A percentile compares a stretch with the other conserved stretches of the same genome.
These are phyloP conservation scores for Phytophthora constricta DNA, from an alignment of 352 stramenopile genomes.

Conservation along the genomic window DNA sequence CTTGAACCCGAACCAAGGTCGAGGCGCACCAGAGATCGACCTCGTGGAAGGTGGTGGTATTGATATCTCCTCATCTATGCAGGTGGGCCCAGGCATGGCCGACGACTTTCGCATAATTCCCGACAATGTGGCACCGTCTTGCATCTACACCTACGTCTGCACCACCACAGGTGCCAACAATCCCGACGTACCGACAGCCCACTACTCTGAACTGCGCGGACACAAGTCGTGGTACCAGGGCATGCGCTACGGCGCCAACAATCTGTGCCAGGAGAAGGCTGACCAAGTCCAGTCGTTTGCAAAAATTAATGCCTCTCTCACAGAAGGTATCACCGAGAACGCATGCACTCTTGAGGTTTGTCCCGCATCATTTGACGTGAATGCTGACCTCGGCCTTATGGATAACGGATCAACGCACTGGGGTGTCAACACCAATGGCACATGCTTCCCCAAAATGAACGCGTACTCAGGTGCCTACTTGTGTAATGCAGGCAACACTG, in stretches of 20 bases:
- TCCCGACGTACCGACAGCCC: neutral
- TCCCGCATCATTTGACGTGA: neutral
- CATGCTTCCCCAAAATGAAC: slow-evolving; percentile 1
- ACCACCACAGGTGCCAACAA: neutral
- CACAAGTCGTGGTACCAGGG: neutral
- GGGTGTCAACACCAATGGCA: neutral
- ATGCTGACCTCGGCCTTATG: neutral
- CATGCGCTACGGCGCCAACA: neutral
- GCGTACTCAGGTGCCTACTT: neutral
- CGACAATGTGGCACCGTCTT: neutral
- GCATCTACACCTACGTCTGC: neutral
- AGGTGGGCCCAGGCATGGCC: neutral
- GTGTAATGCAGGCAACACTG: neutral
- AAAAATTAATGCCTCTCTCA: neutral
- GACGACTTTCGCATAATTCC: neutral
- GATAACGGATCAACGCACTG: neutral
- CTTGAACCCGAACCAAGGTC: neutral
- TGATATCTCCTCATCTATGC: neutral
- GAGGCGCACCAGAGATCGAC: neutral
- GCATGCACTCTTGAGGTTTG: neutral
- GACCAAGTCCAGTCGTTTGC: neutral
- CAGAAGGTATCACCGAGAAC: neutral
- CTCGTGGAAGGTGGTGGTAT: neutral
- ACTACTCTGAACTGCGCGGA: neutral
- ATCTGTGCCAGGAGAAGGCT: neutral